Conservation (phyloP, 306 rosid species). For the Trifolium dubium region DNA sequence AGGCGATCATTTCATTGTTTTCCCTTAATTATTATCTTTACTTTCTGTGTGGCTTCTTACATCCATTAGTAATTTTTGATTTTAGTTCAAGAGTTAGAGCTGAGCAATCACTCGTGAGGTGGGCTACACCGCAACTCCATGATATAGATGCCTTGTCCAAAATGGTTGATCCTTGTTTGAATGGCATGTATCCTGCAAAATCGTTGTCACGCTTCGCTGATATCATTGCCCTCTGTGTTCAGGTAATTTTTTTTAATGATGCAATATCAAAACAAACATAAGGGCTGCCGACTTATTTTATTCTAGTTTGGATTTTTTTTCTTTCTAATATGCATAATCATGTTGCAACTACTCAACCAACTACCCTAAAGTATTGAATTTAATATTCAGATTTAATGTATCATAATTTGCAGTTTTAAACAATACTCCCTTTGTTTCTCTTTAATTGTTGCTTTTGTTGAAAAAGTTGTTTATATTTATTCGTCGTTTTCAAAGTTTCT, state of each 20-base stretch:
- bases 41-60: slow-evolving; percentile 27
- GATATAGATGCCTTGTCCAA: slow-evolving; percentile 94
- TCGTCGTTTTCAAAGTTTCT: no score
- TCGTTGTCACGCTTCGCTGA: slow-evolving; percentile 96
- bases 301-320: not conserved
- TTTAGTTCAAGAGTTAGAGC: slow-evolving; percentile 82
- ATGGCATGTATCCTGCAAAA: slow-evolving; percentile 97
- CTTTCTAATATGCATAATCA: not conserved
- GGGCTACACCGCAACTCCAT: slow-evolving; percentile 99
- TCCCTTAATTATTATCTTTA: slow-evolving; percentile 2
- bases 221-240: slow-evolving; percentile 92
- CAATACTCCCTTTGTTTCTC: not conserved
- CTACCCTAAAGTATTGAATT: not conserved
- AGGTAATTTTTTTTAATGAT: slow-evolving; percentile 58
- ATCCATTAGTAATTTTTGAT: slow-evolving; percentile 28
- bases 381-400: not conserved
- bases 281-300: slow-evolving; percentile 10
- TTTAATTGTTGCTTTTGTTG: no score
- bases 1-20: slow-evolving; percentile 5
- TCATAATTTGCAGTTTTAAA: not conserved
- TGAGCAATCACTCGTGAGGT: slow-evolving; percentile 95
- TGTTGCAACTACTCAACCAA: not conserved
- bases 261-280: slow-evolving; percentile 13
- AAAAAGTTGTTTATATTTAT: no score
- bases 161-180: slow-evolving; percentile 93